Conservation (phyloP, 148 eudicot genomes). For the Vaccinium corymbosum region DNA sequence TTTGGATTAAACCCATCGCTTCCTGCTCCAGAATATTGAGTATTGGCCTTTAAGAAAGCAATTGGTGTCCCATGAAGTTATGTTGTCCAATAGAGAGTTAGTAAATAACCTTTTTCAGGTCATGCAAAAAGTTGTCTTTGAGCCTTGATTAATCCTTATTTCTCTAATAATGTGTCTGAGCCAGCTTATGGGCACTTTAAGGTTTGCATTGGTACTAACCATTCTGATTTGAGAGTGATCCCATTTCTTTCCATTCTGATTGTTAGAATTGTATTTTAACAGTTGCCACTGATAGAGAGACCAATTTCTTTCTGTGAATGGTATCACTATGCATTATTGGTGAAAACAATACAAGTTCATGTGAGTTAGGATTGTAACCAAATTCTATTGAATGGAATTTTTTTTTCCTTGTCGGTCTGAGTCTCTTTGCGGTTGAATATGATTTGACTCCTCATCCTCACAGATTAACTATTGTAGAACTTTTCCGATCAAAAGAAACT, state of each 20-base stretch:
- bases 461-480: neutral
- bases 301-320: neutral
- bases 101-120: neutral
- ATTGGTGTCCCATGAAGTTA: neutral
- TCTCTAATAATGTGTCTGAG: neutral
- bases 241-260: neutral
- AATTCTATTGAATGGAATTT: neutral
- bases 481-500: neutral
- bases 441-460: slow-evolving; percentile 5
- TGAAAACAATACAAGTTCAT: neutral
- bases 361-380: neutral
- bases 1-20: neutral
- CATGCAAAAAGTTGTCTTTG: neutral
- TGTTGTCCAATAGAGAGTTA: neutral
- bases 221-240: neutral
- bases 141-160: neutral
- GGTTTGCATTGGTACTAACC: neutral
- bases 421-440: neutral
- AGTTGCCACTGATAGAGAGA: neutral
- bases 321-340: neutral
- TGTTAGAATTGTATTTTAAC: neutral
- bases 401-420: neutral
- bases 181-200: neutral
- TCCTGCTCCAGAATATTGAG: neutral
- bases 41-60: neutral